phyloP scores from a whole-genome alignment of 495 filamentous ascomycete genomes.

The Hypoxylon crocopeplum region DNA sequence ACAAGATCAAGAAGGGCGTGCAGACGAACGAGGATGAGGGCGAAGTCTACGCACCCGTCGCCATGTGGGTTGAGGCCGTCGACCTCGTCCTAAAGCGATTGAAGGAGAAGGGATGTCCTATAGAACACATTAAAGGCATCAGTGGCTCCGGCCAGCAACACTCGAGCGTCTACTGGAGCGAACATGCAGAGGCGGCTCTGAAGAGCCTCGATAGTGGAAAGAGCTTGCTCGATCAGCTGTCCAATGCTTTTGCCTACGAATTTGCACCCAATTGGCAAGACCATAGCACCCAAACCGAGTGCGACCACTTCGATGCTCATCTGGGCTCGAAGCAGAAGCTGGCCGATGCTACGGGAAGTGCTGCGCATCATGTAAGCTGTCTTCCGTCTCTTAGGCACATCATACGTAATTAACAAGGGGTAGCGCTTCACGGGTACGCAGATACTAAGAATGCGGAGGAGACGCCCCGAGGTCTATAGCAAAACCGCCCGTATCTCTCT shows the following conservation, averaged over 20 bases:
- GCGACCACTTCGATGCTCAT: conserved; percentile 80
- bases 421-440: conserved; percentile 98
- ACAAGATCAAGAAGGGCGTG: conserved; percentile 88
- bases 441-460: conserved; percentile 83
- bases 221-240: conserved; percentile 72
- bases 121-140: conserved; percentile 77
- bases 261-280: conserved; percentile 98
- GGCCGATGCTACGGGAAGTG: conserved; percentile 83
- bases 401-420: conserved; percentile 33
- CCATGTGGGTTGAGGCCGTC: conserved; percentile 91
- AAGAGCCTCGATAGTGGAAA: conserved; percentile 63
- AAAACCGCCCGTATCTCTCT: conserved; percentile 86
- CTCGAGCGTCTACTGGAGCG: conserved; percentile 90
- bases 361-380: conserved; percentile 84
- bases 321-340: conserved; percentile 70
- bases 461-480: conserved; percentile 80
- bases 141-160: conserved; percentile 96
- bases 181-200: conserved; percentile 71
- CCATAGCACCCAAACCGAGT: conserved; percentile 88
- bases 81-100: conserved; percentile 81
- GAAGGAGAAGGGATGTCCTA: conserved; percentile 74
- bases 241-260: conserved; percentile 78
- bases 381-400: background rate
- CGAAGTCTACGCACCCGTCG: conserved; percentile 91
- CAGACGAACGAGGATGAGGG: conserved; percentile 77